Evolutionary conservation across 306 rosid genomes (phyloP).

Genomic region (Abrus pulchellus): DNA sequence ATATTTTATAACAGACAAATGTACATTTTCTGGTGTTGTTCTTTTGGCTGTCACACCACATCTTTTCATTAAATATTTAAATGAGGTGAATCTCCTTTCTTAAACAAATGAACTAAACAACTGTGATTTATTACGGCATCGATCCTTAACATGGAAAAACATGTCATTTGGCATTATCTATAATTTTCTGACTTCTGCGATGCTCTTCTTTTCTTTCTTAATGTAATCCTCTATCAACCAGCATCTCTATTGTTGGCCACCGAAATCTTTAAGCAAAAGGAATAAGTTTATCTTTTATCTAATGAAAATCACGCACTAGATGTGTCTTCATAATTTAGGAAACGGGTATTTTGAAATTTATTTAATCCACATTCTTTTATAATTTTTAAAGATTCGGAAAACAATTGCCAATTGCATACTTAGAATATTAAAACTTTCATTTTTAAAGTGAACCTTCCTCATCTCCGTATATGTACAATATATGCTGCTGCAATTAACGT

Average conservation of each 20-base stretch:
- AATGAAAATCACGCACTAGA: not conserved
- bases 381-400: slow-evolving; percentile 18
- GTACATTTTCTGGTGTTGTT: not conserved
- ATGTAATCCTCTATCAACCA: not conserved
- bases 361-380: not conserved
- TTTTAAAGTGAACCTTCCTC: slow-evolving; percentile 10
- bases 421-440: not conserved
- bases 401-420: not conserved
- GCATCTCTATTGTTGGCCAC: slow-evolving; percentile 23
- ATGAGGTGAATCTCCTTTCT: slow-evolving; percentile 6
- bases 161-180: not conserved
- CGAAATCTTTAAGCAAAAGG: slow-evolving; percentile 17
- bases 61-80: not conserved
- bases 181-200: not conserved
- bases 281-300: not conserved
- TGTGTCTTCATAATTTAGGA: not conserved
- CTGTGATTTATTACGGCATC: not conserved
- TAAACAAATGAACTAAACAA: slow-evolving; percentile 14
- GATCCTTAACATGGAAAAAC: slow-evolving; percentile 22
- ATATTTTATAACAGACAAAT: too few species aligned
- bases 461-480: not conserved
- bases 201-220: not conserved
- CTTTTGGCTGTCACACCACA: not conserved
- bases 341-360: too few species aligned
- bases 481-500: not conserved